Base-by-base conservation (phyloP, 2,329 filamentous ascomycete genomes). In the Stagonosporopsis vannaccii region DNA sequence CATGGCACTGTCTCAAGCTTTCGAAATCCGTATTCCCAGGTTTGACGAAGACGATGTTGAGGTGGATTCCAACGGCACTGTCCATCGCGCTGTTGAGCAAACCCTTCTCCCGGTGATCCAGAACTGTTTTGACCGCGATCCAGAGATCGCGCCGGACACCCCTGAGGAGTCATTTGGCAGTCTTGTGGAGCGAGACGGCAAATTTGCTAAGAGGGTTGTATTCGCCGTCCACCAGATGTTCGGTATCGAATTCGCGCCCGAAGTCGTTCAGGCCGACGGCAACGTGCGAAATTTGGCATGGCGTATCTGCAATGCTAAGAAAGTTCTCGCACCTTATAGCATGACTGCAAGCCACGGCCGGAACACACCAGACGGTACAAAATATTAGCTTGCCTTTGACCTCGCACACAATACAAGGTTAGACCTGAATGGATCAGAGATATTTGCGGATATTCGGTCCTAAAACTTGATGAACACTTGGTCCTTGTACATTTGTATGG, bases 141-240 rank as follows among this genome's bases (percentile, higher is more conserved):
- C 91, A 0, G 90, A 97, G 48, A 92, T 98, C 69, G 94, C 95
- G 1, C 95, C 94, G 0, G 86, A 85, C 53, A 89, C 85, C 2
- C 82, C 87, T 0, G 89, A 94, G 9, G 94, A 98, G 72, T 81
- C 86, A 2, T 99, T 97, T 74, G 95, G 95, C 0, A 87, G 86
- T 43, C 82, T 93, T 36, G 90, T 97, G 1, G 92, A 97, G 70
- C 82, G 92, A 22, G 90, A 97, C 64, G 86, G 89, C 61, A 97
- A 96, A 76, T 98, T 92, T 68, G 90, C 94, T 0, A 91, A 88
- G 76, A 82, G 95, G 37, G 90, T 98, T 11, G 93, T 98, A 0
- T 98, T 96, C 75, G 95, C 93, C 4, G 91, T 99, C 25, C 90
- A 91, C 61, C 90, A 96, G 74, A 97, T 97, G 92, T 90, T 99